Base-by-base conservation (phyloP, 331 rosid species). In the Stylosanthes scabra region DNA sequence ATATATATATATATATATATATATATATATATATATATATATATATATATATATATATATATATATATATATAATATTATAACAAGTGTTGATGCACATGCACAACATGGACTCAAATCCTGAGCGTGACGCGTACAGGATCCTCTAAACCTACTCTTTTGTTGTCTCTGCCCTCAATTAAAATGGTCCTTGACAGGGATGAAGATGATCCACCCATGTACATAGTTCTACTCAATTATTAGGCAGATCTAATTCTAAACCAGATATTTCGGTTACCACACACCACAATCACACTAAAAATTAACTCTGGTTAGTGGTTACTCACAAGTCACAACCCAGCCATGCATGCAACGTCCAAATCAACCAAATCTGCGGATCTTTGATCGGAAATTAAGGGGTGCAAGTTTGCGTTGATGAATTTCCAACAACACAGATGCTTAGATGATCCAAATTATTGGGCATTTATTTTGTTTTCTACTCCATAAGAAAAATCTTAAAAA, bases 131-230 rank as follows among this genome's bases (percentile, higher is more conserved):
- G 62, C 27, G 7, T 59, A 52, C 20, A 5, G 59, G 72, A 82
- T 74, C 79, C 76, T 39, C 61, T 55, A 56, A 60, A 71, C 82
- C 84, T 79, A 79, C 54, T 83, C 70, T 62, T n/a, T n/a, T 79
- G 82, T 71, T 79, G 76, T 71, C 76, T 50, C 28, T 59, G 15
- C 54, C 39, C 39, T 3, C 1, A 34, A 63, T 78, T 31, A n/a
- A 68, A 42, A 45, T 70, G 70, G 14, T 5, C n/a, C 27, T 74
- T 78, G 71, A 69, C 80, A 57, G 54, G n/a, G 16, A 13, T 55
- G 29, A 41, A 13, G 16, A 13, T 55, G 29, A 41, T 39, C 44
- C 59, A 25, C 46, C 44, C 52, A 25, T 11, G 7, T 49, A 74
- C 1, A 20, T 73, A 52, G 62, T 46, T 27, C 5, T 42, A 39